A percentile compares a stretch with the other conserved stretches of the same genome.
These are phyloP conservation scores for Aspergillus sp. DNA, from an alignment of 2,329 filamentous ascomycete genomes.

Conservation along the genomic window DNA sequence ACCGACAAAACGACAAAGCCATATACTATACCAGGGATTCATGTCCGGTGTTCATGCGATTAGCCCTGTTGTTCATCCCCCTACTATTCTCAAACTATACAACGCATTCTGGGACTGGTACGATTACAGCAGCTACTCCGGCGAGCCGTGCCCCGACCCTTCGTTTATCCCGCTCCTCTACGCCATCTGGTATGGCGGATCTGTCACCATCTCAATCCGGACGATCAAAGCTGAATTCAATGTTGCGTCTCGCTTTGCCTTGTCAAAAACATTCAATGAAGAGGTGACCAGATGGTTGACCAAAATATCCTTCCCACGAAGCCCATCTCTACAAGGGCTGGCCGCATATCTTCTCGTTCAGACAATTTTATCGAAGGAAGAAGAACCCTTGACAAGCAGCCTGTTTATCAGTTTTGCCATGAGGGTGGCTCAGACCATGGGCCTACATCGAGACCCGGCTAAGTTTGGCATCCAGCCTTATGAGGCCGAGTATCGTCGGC, in stretches of 20 bases:
- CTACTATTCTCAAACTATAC: slow-evolving; percentile 40
- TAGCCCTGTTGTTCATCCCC: slow-evolving; percentile 45
- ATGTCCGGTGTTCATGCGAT: slow-evolving; percentile 47
- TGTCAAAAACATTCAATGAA: slow-evolving; percentile 42
- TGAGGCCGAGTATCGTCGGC: slow-evolving; percentile 45
- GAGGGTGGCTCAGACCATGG: slow-evolving; percentile 48
- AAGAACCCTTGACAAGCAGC: slow-evolving; percentile 49
- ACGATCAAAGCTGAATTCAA: slow-evolving; percentile 42
- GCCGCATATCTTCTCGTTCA: slow-evolving; percentile 48
- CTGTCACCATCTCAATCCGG: slow-evolving; percentile 42
- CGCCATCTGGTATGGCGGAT: slow-evolving; percentile 49
- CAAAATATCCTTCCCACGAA: slow-evolving; percentile 44
- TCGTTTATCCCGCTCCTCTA: slow-evolving; percentile 45
- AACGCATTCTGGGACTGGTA: slow-evolving; percentile 48
- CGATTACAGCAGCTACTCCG: slow-evolving; percentile 35
- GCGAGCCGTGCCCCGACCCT: slow-evolving; percentile 36
- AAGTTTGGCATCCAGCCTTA: slow-evolving; percentile 45
- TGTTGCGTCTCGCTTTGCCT: slow-evolving; percentile 29
- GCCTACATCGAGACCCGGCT: slow-evolving; percentile 48
- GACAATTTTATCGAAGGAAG: slow-evolving; percentile 46
- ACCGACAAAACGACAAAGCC: slow-evolving; percentile 44
- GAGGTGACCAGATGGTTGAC: slow-evolving; percentile 43
- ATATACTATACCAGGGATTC: slow-evolving; percentile 47
- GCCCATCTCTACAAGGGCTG: slow-evolving; percentile 44
- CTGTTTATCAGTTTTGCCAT: slow-evolving; percentile 48